Base-by-base conservation (phyloP, 371 early-diverging fungal genomes). In the Lichtheimia hyalospora region DNA sequence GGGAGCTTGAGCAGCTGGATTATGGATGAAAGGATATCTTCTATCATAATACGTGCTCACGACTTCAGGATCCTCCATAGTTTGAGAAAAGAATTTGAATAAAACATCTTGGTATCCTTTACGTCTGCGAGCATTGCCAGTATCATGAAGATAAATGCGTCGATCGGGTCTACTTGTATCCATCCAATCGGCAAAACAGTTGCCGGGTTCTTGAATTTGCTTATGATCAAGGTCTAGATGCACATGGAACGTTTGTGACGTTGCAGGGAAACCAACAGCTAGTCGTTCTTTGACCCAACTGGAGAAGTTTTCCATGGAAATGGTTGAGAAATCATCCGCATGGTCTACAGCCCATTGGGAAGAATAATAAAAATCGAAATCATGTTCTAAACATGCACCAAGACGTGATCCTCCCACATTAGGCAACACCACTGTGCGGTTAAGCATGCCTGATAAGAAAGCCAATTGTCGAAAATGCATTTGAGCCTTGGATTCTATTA, bases 401-500 rank as follows among this genome's bases (percentile, higher is more conserved):
- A 74, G 39, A 10, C 69, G 68, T 43, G 69, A 66, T 15, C 61
- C 54, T 12, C 53, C 63, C 18, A 74, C 75, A 42, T 74, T 70
- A 7, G 75, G 75, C 3, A 74, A 43, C 2, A 74, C 69, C 23
- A 74, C 51, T 10, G 75, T 74, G 10, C 75, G 63, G 42, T 74
- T 67, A 2, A 63, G 49, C 50, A 65, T 49, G 25, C 75, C 75
- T 0, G 71, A 44, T 53, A 67, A 43, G 42, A 74, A 71, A 5
- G 75, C 71, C 10, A 74, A 41, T 25, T 74, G 75, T 16, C 71
- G 70, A 28, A 74, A 62, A 44, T 74, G 75, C 54, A 69, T 63
- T 46, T 74, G 75, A 12, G 71, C 69, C 49, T 75, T 74, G 40
- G 77, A 71, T 63, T 81, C 81, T 77, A 39, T 54, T n/a, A n/a